Percentiles rank a stretch among this genome's conserved stretches.
phyloP scores from a whole-genome alignment of 352 stramenopile species.

The Globisporangium barbulae region DNA sequence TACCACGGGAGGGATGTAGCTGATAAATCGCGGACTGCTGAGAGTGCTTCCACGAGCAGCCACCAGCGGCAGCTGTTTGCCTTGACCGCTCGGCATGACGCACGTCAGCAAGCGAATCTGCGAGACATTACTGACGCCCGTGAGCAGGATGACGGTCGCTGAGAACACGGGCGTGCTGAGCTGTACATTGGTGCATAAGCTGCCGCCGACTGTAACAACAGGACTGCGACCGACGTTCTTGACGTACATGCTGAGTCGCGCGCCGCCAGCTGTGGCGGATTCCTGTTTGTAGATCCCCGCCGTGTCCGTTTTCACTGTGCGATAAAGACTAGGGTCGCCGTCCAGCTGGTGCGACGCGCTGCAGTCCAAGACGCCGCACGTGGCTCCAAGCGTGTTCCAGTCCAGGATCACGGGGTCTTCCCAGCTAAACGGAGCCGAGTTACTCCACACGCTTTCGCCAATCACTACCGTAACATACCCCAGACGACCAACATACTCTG shows the following conservation, averaged over 20 bases:
- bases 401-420: conserved; percentile 52
- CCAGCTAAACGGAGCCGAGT: conserved; percentile 56
- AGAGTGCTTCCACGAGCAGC: conserved; percentile 29
- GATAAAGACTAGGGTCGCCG: conserved; percentile 40
- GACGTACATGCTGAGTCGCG: conserved; percentile 43
- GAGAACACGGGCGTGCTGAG: conserved; percentile 12
- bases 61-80: conserved; percentile 32
- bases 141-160: conserved; percentile 16
- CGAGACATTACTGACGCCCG: conserved; percentile 20
- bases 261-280: conserved; percentile 39
- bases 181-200: conserved; percentile 28
- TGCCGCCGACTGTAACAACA: conserved; percentile 27
- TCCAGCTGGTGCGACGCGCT: conserved; percentile 45
- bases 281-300: conserved; percentile 32
- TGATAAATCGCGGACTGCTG: conserved; percentile 45
- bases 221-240: conserved; percentile 53
- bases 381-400: conserved; percentile 47
- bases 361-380: conserved; percentile 38
- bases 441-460: conserved; percentile 43
- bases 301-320: conserved; percentile 21
- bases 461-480: conserved; percentile 52
- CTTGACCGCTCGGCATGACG: conserved; percentile 42
- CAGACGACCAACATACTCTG: conserved; percentile 36
- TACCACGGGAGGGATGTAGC: conserved; percentile 44
- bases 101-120: conserved; percentile 44